Conservation (phyloP, 1,284 basidiomycete genomes). For the Naganishia liquefaciens region DNA sequence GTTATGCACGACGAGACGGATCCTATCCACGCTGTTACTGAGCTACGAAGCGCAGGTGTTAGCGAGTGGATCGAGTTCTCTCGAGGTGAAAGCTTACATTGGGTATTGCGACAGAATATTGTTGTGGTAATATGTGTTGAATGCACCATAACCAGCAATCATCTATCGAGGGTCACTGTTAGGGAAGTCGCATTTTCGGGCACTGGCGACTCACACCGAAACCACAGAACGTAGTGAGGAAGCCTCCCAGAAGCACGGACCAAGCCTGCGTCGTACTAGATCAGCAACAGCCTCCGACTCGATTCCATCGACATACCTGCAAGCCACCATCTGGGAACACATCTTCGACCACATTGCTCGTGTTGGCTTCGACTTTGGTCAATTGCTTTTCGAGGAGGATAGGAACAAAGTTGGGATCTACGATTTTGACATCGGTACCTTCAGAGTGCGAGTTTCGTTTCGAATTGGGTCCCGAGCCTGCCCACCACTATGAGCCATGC, state of each 20-base stretch:
- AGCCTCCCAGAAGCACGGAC: constrained; percentile 39
- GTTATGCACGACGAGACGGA: constrained; percentile 42
- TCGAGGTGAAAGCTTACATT: constrained; percentile 33
- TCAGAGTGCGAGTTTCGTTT: constrained; percentile 27
- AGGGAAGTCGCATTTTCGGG: neutral
- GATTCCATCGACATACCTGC: constrained; percentile 39
- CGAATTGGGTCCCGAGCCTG: constrained; percentile 3
- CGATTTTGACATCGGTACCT: neutral
- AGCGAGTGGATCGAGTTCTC: too few species aligned
- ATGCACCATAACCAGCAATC: constrained; percentile 42
- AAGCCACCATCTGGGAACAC: constrained; percentile 40
- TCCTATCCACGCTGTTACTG: constrained; percentile 46
- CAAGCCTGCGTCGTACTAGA: constrained; percentile 4
- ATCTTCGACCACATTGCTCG: constrained; percentile 32
- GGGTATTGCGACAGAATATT: constrained; percentile 39
- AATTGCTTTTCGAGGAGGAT: constrained; percentile 23
- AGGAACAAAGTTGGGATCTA: constrained; percentile 6
- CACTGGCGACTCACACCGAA: constrained; percentile 38
- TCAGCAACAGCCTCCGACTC: neutral
- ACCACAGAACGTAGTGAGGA: constrained; percentile 44
- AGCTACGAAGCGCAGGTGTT: constrained; percentile 28
- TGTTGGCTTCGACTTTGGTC: constrained; percentile 10
- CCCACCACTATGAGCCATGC: neutral
- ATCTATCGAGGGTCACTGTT: constrained; percentile 31
- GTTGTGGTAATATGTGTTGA: constrained; percentile 45